phyloP scores from a whole-genome alignment of 2,329 filamentous ascomycete species.

The Nakataea oryzae region DNA sequence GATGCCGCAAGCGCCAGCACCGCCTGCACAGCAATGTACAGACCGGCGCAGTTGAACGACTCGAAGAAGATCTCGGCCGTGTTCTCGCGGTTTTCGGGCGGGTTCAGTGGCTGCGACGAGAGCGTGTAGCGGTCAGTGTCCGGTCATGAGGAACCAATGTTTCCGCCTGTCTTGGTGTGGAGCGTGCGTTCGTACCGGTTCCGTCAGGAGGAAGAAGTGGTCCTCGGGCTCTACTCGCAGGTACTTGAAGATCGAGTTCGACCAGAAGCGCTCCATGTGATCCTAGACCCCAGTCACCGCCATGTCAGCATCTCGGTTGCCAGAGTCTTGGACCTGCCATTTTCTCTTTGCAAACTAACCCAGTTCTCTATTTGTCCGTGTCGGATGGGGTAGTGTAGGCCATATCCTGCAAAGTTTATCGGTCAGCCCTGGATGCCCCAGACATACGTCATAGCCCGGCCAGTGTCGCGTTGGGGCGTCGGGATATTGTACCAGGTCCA shows the following conservation, averaged over 20 bases:
- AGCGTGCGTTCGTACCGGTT: conserved; percentile 57
- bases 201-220: conserved; percentile 95
- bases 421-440: not conserved
- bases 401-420: conserved; percentile 55
- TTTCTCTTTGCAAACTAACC: conserved; percentile 41
- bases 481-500: conserved; percentile 57
- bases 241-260: conserved; percentile 99
- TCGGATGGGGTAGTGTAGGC: conserved; percentile 92
- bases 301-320: not conserved
- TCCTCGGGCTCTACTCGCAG: conserved; percentile 96
- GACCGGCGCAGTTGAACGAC: conserved; percentile 97
- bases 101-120: conserved; percentile 75
- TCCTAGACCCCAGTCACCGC: conserved; percentile 45
- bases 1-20: conserved; percentile 93
- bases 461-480: conserved; percentile 8
- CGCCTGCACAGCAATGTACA: conserved; percentile 97
- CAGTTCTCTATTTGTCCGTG: conserved; percentile 99
- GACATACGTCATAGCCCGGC: not conserved
- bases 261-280: conserved; percentile 99
- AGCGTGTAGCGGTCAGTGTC: not conserved
- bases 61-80: conserved; percentile 99
- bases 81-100: conserved; percentile 96
- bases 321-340: not conserved
- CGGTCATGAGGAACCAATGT: not conserved
- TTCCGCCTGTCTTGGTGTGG: not conserved